Conservation (phyloP, 1,284 basidiomycete species). For the Erythrobasidium hasegawianum region DNA sequence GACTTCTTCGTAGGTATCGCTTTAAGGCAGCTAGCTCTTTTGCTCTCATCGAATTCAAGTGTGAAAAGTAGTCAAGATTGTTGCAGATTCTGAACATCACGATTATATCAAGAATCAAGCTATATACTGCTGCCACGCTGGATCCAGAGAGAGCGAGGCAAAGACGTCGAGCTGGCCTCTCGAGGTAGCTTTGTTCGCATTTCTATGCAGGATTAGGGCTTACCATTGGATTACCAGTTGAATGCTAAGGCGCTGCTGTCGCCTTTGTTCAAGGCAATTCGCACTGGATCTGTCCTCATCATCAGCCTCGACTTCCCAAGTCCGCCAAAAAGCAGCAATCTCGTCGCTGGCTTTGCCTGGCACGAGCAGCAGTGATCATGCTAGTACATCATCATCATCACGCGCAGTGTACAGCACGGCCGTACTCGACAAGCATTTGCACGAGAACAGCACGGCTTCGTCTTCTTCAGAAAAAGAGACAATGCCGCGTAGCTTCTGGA, state of each 20-base stretch:
- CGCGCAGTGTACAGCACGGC: neutral
- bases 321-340: no score
- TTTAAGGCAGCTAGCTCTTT: neutral
- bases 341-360: no score
- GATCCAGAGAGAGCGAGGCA: neutral
- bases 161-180: neutral
- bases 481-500: slow-evolving; percentile 7
- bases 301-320: no score
- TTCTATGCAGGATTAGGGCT: no score
- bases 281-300: neutral
- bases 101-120: no score
- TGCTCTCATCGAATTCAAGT: neutral
- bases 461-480: neutral
- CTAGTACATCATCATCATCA: no score
- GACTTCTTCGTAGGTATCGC: neutral
- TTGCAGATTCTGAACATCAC: no score
- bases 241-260: slow-evolving; percentile 33
- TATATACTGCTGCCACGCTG: no score
- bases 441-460: neutral
- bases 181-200: no score
- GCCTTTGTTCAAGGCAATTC: slow-evolving; percentile 31
- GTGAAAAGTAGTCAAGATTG: neutral
- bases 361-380: no score
- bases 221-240: slow-evolving; percentile 6
- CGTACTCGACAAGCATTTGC: no score